Evolutionary conservation across 306 rosid species (phyloP).

Genomic region (Echinosophora koreensis): DNA sequence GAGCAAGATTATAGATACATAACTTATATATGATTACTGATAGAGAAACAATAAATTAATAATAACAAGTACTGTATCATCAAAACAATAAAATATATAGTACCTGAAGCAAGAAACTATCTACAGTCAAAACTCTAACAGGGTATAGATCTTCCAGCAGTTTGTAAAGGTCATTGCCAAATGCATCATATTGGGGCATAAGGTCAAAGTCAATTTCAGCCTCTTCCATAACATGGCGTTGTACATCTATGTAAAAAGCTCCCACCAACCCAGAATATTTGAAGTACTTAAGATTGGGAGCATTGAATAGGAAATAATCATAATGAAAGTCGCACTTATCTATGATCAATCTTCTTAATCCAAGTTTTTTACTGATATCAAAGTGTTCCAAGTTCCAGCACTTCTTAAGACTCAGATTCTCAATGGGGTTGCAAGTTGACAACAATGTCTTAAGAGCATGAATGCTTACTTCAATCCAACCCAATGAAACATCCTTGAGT

Average conservation of each 20-base stretch:
- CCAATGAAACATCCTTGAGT: constrained; percentile 46
- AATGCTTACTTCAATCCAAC: neutral
- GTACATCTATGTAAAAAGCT: neutral
- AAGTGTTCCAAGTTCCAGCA: constrained; percentile 37
- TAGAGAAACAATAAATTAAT: too few species aligned
- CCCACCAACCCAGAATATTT: constrained; percentile 38
- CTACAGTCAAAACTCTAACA: constrained; percentile 29
- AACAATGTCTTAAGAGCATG: neutral
- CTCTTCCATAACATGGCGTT: neutral
- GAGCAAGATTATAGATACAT: neutral
- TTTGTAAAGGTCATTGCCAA: neutral
- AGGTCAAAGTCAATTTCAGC: constrained; percentile 33
- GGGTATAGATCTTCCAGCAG: neutral
- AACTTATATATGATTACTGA: neutral
- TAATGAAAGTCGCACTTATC: constrained; percentile 8
- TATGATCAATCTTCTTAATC: constrained; percentile 34
- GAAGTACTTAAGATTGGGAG: constrained; percentile 12
- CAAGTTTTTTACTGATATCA: neutral
- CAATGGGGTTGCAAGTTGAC: neutral
- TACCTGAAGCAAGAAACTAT: constrained; percentile 50
- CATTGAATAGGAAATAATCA: neutral
- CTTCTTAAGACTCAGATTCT: constrained; percentile 33
- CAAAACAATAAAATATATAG: neutral
- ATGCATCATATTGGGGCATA: neutral
- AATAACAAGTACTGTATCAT: neutral